These are phyloP conservation scores for Sideroxylon spinosum DNA, from an alignment of 179 eudicot genomes.

Conservation along the genomic window DNA sequence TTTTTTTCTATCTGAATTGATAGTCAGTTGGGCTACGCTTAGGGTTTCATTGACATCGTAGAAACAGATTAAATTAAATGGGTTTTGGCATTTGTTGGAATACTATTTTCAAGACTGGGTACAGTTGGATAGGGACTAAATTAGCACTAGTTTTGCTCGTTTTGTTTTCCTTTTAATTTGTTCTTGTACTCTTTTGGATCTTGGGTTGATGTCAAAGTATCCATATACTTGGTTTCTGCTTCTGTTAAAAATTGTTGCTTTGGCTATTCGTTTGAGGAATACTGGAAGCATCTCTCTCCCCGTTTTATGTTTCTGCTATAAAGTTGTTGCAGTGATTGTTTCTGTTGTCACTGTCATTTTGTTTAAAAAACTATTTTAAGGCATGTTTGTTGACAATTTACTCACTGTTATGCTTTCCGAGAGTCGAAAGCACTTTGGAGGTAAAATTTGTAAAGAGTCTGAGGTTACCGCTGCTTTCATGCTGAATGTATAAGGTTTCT, in stretches of 20 bases:
- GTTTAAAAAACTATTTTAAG: too few relatives aligned
- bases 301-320: too few relatives aligned
- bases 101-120: background rate
- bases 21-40: slow-evolving; percentile 19
- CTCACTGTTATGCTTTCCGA: background rate
- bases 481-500: background rate
- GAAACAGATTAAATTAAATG: background rate
- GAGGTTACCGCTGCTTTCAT: background rate
- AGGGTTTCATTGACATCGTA: slow-evolving; percentile 17
- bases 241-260: too few relatives aligned
- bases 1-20: slow-evolving; percentile 25
- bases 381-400: background rate
- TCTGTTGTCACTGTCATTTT: too few relatives aligned
- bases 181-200: background rate
- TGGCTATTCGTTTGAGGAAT: too few relatives aligned
- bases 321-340: too few relatives aligned
- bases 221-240: background rate
- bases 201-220: background rate
- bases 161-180: background rate
- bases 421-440: background rate
- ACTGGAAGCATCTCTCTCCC: too few relatives aligned
- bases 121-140: background rate
- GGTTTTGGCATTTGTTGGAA: background rate
- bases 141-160: background rate
- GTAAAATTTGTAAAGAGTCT: background rate